Evolutionary conservation across 495 filamentous ascomycete genomes (phyloP), one percentile per base, ranked within the genome.

Genomic region (Astrocystis sublimbata): DNA sequence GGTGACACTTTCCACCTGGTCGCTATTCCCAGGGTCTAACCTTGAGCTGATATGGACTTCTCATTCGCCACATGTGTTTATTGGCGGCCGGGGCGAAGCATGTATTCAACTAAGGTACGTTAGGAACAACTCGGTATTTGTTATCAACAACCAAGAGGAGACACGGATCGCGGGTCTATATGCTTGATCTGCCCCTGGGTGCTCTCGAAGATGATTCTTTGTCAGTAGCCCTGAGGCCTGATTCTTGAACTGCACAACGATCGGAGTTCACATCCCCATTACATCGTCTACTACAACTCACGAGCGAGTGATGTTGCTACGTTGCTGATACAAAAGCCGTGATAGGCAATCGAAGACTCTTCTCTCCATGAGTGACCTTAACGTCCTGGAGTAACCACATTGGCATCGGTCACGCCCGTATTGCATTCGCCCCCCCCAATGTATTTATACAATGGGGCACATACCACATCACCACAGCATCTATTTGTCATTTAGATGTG

Each of bases 111-210:
- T 53, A n/a, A n/a, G n/a, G n/a, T n/a, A 6, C 49, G 24, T 36
- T 45, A n/a, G 46, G 17, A 19, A 30, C 33, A 53, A 43, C 46
- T 50, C 17, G 12, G 21, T 23, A 53, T 53, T 42, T 28, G 42
- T 24, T 30, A 2, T 35, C 51, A 31, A 54, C 12, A 17, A 3
- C 28, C 21, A 36, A 21, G 41, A 43, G 38, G 40, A 31, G 13
- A 24, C 33, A 30, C 23, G 50, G 21, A 49, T 50, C 1, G 13
- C 6, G 17, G n/a, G 4, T 33, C 58, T 38, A 33, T 9, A 42
- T 38, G 41, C 36, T 50, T 40, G 42, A 61, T 36, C 36, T 38
- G 45, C 47, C 8, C 45, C 58, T 35, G 46, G 58, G 56, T 61
- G 31, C 33, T 33, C 26, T 5, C 43, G 23, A 42, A 3, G 58